phyloP scores from a whole-genome alignment of 2,329 filamentous ascomycete species.

The Colletotrichum salicis region DNA sequence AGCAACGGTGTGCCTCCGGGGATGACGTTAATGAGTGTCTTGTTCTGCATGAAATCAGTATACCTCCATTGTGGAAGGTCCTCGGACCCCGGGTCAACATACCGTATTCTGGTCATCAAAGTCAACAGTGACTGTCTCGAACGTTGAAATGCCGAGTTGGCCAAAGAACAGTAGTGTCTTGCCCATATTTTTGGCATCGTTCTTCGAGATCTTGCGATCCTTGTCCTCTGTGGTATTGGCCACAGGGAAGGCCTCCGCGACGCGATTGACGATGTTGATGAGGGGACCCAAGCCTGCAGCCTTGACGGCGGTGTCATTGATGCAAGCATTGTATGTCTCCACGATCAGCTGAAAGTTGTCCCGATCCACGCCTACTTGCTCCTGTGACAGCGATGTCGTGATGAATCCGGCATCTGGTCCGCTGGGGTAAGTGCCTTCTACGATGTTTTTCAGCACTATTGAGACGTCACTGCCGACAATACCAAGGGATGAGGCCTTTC shows the following conservation, averaged over 20 bases:
- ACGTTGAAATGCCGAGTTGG: conserved; percentile 54
- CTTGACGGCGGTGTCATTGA: conserved; percentile 68
- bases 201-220: conserved; percentile 38
- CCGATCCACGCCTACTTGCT: conserved; percentile 58
- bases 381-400: conserved; percentile 43
- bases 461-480: conserved; percentile 69
- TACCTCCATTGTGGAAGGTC: conserved; percentile 38
- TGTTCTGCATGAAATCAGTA: conserved; percentile 62
- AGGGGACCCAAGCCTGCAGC: conserved; percentile 66
- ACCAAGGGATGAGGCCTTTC: conserved; percentile 66
- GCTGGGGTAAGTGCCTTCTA: conserved; percentile 66
- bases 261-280: conserved; percentile 61
- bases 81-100: conserved; percentile 3
- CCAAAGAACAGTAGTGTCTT: conserved; percentile 58
- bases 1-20: conserved; percentile 11
- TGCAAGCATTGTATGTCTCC: conserved; percentile 71
- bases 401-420: conserved; percentile 46
- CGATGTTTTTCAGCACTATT: conserved; percentile 67
- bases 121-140: conserved; percentile 48
- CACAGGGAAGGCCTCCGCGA: conserved; percentile 20
- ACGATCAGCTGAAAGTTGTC: conserved; percentile 75
- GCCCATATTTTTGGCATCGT: conserved; percentile 19
- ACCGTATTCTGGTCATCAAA: conserved; percentile 56
- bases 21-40: conserved; percentile 47
- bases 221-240: conserved; percentile 41